Evolutionary conservation across 148 eudicot genomes (phyloP).

Genomic region (Silene conica): DNA sequence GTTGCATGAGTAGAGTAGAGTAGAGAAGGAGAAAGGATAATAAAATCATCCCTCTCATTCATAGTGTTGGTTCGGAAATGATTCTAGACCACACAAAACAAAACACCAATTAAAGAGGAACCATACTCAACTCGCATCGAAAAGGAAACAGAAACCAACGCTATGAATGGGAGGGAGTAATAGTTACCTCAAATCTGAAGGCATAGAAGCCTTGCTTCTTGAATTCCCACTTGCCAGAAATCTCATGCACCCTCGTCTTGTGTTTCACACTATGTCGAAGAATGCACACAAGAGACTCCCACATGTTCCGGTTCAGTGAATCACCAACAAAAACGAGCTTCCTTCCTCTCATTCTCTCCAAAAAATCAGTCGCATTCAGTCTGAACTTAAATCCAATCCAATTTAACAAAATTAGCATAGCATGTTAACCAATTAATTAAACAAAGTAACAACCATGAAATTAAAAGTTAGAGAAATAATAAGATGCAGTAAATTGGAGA

Average conservation of each 20-base stretch:
- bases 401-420: background rate
- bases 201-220: slow-evolving; percentile 77
- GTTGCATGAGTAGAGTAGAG: no score
- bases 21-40: no score
- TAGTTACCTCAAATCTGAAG: slow-evolving; percentile 78
- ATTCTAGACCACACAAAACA: no score
- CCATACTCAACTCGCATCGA: no score
- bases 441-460: background rate
- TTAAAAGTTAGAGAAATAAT: background rate
- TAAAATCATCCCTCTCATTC: no score
- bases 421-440: background rate
- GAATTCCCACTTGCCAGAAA: slow-evolving; percentile 68
- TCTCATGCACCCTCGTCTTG: slow-evolving; percentile 65
- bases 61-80: no score
- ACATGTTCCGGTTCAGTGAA: slow-evolving; percentile 89
- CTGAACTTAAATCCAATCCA: slow-evolving; percentile 31
- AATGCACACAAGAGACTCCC: slow-evolving; percentile 94
- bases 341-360: slow-evolving; percentile 70
- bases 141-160: no score
- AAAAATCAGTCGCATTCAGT: slow-evolving; percentile 65
- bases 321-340: slow-evolving; percentile 83
- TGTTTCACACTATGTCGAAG: slow-evolving; percentile 46
- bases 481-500: no score
- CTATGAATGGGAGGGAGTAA: no score
- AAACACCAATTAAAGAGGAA: no score